Evolutionary conservation across 495 filamentous ascomycete genomes (phyloP).

Genomic region (Lasiosphaeria ovina): DNA sequence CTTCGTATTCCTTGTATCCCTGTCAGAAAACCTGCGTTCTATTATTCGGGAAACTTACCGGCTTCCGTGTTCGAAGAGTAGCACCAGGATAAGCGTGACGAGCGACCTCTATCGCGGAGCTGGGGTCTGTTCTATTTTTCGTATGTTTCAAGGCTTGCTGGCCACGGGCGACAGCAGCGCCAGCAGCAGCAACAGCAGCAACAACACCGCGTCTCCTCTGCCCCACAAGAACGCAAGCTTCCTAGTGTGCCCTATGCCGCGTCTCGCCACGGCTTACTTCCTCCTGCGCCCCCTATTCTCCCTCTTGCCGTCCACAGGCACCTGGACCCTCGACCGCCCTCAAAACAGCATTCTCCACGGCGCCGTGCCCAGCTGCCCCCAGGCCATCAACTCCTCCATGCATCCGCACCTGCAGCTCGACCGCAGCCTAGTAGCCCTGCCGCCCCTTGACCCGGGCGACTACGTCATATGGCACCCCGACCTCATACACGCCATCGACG

Average conservation of each 20-base stretch:
- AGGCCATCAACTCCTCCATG: conserved; percentile 64
- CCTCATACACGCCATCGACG: conserved; percentile 32
- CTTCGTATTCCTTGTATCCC: too few relatives aligned
- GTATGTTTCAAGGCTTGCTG: conserved; percentile 86
- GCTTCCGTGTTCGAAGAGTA: conserved; percentile 36
- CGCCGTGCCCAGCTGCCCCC: conserved; percentile 69
- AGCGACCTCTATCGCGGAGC: conserved; percentile 81
- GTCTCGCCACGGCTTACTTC: conserved; percentile 76
- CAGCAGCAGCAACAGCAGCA: conserved; percentile 49
- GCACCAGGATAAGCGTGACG: conserved; percentile 62
- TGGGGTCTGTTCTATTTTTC: conserved; percentile 78
- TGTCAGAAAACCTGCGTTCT: too few relatives aligned
- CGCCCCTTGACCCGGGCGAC: conserved; percentile 73
- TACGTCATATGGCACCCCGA: conserved; percentile 91
- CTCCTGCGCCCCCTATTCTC: conserved; percentile 83
- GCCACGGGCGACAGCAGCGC: conserved; percentile 65
- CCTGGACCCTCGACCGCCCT: conserved; percentile 38
- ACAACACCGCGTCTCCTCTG: background rate
- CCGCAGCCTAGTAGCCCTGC: conserved; percentile 70
- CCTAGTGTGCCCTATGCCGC: conserved; percentile 72
- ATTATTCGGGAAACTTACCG: background rate
- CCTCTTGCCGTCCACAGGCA: conserved; percentile 25
- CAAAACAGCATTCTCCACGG: conserved; percentile 65
- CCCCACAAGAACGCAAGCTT: conserved; percentile 43
- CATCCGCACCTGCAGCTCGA: conserved; percentile 76